Evolutionary conservation across 495 filamentous ascomycete genomes (phyloP).

Genomic region (Monascus purpureus): DNA sequence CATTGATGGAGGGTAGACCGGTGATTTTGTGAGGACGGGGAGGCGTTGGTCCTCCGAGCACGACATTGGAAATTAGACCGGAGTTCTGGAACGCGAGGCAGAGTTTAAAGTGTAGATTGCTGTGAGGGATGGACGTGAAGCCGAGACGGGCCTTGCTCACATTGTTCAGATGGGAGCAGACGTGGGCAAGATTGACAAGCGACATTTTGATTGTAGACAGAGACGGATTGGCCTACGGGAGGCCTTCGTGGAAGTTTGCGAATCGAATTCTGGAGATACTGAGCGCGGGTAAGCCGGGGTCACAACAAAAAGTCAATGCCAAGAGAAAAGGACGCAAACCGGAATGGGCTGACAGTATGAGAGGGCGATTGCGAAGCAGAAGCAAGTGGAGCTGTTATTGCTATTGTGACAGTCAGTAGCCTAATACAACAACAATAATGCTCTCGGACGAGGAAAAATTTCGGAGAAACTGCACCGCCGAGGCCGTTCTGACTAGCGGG

Average conservation of each 20-base stretch:
- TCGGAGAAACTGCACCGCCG: constrained; percentile 27
- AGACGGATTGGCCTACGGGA: constrained; percentile 15
- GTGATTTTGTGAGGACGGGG: constrained; percentile 41
- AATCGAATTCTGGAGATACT: neutral
- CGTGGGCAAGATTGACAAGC: constrained; percentile 62
- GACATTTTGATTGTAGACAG: constrained; percentile 49
- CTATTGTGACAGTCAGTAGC: too few species aligned
- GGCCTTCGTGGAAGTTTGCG: constrained; percentile 2
- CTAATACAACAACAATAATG: too few species aligned
- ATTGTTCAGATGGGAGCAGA: constrained; percentile 92
- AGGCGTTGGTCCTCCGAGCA: constrained; percentile 56
- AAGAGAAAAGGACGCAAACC: too few species aligned
- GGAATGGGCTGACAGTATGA: too few species aligned
- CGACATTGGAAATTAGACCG: constrained; percentile 73
- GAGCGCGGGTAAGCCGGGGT: neutral
- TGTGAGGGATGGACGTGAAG: constrained; percentile 73
- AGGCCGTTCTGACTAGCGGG: too few species aligned
- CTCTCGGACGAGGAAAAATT: constrained; percentile 28
- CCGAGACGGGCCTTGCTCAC: constrained; percentile 73
- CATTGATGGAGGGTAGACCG: constrained; percentile 26
- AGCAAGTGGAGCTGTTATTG: too few species aligned
- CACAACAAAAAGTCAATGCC: too few species aligned
- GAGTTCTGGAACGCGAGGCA: constrained; percentile 64
- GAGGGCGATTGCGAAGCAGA: too few species aligned
- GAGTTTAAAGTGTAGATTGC: constrained; percentile 65